Evolutionary conservation across 1,284 basidiomycete genomes (phyloP), one percentile per base, ranked within the genome.

Genomic region (Fomitopsis betulina): DNA sequence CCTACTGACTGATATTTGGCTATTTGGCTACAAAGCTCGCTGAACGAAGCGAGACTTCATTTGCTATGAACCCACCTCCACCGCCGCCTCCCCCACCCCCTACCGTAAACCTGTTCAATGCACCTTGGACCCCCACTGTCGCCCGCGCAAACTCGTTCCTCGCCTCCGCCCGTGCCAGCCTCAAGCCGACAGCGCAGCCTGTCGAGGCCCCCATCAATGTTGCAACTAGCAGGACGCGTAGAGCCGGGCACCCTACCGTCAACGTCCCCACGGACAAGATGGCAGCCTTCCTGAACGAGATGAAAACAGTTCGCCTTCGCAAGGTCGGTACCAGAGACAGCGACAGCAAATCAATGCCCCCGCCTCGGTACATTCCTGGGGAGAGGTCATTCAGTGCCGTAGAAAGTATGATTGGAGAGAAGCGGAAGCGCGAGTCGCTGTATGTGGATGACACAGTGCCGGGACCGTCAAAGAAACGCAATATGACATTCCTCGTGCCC

Each of bases 211-310:
- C 86, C 2, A 89, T 89, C 56, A 89, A 86, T 59, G 71, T 76
- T 5, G 70, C 66, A 5, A 60, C 63, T 6, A 56, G 62, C 0
- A 63, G 62, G 45, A 66, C 72, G 13, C 78, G 76, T 54, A 76
- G 80, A 51, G 72, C 79, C 3, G 86, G 86, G 5, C 79, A 82
- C 56, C 85, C 89, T 0, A 85, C 87, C 0, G 76, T 91, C 19
- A 86, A 85, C 30, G 76, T 92, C 7, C 79, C 86, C 0, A 78
- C 84, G 4, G 90, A 91, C 61, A 89, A 90, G 68, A 91, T 92
- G 86, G 86, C 85, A 0, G 87, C 84, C 2, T 92, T 92, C 65
- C 69, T 92, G 60, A 84, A 73, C 13, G 90, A 92, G 69, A 83
- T 92, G 79, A 91, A 90, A 75, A 86, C 80, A 0, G 86, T 84